Evolutionary conservation across 2,329 filamentous ascomycete species (phyloP).

Genomic region (Fusarium subtropicale): DNA sequence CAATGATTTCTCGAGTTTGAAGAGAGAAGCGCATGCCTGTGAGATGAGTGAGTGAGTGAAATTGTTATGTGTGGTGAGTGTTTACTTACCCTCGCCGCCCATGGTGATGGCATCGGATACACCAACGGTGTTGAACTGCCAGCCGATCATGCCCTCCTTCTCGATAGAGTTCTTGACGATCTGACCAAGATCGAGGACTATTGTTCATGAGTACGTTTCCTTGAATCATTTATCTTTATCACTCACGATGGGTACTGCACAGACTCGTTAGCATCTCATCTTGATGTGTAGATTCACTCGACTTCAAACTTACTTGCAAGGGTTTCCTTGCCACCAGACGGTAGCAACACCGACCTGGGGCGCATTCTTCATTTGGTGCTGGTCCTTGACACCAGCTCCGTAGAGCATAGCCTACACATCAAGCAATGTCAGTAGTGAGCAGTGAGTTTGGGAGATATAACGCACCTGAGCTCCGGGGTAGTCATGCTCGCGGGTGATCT

Average conservation of each 20-base stretch:
- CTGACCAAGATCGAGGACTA: conserved; percentile 86
- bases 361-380: conserved; percentile 86
- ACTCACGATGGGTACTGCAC: conserved; percentile 57
- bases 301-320: conserved; percentile 81
- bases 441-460: neutral
- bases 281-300: neutral
- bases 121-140: conserved; percentile 94
- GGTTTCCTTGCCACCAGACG: conserved; percentile 98
- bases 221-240: conserved; percentile 17
- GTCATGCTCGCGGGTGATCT: conserved; percentile 85
- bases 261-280: conserved; percentile 19
- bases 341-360: conserved; percentile 92
- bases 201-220: conserved; percentile 41
- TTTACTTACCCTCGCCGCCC: conserved; percentile 81
- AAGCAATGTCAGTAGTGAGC: neutral
- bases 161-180: conserved; percentile 85
- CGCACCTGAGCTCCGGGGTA: conserved; percentile 88
- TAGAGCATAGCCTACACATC: conserved; percentile 85
- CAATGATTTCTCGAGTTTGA: conserved; percentile 91
- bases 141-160: conserved; percentile 88
- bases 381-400: conserved; percentile 86
- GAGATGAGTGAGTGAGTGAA: conserved; percentile 1
- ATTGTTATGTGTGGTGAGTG: neutral
- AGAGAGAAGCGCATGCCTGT: conserved; percentile 93
- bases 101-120: conserved; percentile 94